phyloP scores from a whole-genome alignment of 1,139 yeast species.

The Candida smagusa region DNA sequence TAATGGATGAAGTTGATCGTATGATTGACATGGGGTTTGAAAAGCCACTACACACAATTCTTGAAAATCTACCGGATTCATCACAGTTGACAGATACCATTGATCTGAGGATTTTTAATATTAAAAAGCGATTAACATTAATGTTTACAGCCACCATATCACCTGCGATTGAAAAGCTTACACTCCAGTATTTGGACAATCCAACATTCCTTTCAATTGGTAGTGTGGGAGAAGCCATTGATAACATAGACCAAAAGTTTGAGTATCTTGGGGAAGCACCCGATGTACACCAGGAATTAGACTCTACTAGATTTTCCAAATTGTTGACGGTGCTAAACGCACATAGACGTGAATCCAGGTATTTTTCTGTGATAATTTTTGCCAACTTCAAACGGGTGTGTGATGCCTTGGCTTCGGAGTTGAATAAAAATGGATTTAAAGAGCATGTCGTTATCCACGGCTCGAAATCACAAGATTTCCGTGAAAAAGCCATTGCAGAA shows the following conservation, averaged over 20 bases:
- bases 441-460: slow-evolving; percentile 74
- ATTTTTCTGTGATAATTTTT: slow-evolving; percentile 68
- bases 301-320: slow-evolving; percentile 21
- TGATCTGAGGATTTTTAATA: slow-evolving; percentile 27
- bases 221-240: slow-evolving; percentile 58
- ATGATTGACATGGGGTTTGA: slow-evolving; percentile 97
- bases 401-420: slow-evolving; percentile 55
- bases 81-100: slow-evolving; percentile 18
- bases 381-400: slow-evolving; percentile 75
- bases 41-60: slow-evolving; percentile 62
- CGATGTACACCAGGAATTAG: slow-evolving; percentile 14
- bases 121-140: slow-evolving; percentile 48
- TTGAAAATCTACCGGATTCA: slow-evolving; percentile 43
- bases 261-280: slow-evolving; percentile 37
- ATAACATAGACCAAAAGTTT: slow-evolving; percentile 65
- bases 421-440: slow-evolving; percentile 43
- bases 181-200: slow-evolving; percentile 54
- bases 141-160: slow-evolving; percentile 97
- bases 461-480: slow-evolving; percentile 77
- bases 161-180: slow-evolving; percentile 62
- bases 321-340: slow-evolving; percentile 21
- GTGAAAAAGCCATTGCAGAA: slow-evolving; percentile 73
- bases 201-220: slow-evolving; percentile 73
- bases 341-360: slow-evolving; percentile 15
- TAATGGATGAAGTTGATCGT: slow-evolving; percentile 90